Evolutionary conservation across 2,329 filamentous ascomycete genomes (phyloP).

Genomic region (Aspergillus calidoustus): DNA sequence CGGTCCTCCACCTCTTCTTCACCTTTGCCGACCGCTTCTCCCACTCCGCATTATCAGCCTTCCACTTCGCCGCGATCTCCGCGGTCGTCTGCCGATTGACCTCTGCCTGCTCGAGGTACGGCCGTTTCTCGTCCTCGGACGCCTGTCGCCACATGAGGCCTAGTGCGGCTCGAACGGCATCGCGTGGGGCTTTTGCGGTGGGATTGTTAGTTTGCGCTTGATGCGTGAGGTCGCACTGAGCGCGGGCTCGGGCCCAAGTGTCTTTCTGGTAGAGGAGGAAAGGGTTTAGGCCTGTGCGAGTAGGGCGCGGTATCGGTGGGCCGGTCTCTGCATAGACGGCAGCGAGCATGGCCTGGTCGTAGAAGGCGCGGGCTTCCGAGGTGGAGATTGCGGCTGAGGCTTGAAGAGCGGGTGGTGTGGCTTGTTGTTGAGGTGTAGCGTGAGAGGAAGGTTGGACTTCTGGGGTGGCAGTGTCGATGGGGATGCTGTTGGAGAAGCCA

Average conservation of each 20-base stretch:
- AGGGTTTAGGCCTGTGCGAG: slow-evolving; percentile 77
- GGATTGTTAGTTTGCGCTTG: slow-evolving; percentile 67
- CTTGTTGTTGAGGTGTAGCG: slow-evolving; percentile 12
- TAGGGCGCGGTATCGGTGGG: slow-evolving; percentile 72
- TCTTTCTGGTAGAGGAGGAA: slow-evolving; percentile 89
- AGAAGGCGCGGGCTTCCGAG: slow-evolving; percentile 48
- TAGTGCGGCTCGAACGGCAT: slow-evolving; percentile 81
- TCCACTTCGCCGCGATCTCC: slow-evolving; percentile 71
- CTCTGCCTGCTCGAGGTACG: slow-evolving; percentile 76
- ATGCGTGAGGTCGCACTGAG: slow-evolving; percentile 72
- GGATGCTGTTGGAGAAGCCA: slow-evolving; percentile 26
- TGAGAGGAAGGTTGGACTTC: slow-evolving; percentile 7
- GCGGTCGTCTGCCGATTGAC: slow-evolving; percentile 72
- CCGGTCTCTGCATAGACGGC: slow-evolving; percentile 69
- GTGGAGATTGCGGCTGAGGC: slow-evolving; percentile 21
- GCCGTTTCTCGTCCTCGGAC: slow-evolving; percentile 69
- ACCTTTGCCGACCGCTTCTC: slow-evolving; percentile 43
- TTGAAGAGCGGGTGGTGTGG: slow-evolving; percentile 12
- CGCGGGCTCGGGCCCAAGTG: slow-evolving; percentile 65
- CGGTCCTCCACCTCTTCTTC: slow-evolving; percentile 46
- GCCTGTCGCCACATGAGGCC: slow-evolving; percentile 91
- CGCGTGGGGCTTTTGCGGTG: slow-evolving; percentile 67
- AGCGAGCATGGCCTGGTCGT: slow-evolving; percentile 62
- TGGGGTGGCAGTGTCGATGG: slow-evolving; percentile 15
- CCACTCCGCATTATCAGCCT: slow-evolving; percentile 64